Evolutionary conservation across 805 yeast species (phyloP), one percentile per base, ranked within the genome.

Genomic region (Cyberlindnera maritima): DNA sequence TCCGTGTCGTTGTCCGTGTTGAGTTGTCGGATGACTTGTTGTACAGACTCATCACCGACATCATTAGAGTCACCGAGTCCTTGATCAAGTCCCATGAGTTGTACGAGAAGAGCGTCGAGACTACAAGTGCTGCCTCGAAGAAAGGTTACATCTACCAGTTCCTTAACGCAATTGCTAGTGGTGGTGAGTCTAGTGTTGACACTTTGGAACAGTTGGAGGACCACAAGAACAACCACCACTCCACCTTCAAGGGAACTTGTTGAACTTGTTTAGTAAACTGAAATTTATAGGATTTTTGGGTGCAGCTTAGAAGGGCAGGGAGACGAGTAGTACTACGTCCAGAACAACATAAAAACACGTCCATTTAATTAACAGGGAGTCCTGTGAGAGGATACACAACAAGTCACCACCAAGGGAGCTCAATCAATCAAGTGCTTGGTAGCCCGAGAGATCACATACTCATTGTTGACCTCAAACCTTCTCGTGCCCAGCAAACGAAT

Each of bases 1-100:
- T 90, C 53, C 79, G 97, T 60, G 88, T 91, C 21, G 97, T 90
- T 13, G 89, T 88, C 44, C 78, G 95, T 59, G 77, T 76, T 55
- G 81, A 84, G 45, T 69, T 90, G 63, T 75, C 85, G 69, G 74
- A 63, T 26, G 80, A 75, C 49, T 68, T 87, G 52, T 65, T 86
- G 28, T 84, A 80, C 54, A 75, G 80, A 59, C 69, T 85, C 57
- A 77, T 85, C 80, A 72, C 70, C 49, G 90, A 81, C 58, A 75
- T 81, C 36, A 71, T 78, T 42, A 71, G 72, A 39, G 68, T 74
- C 33, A 70, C 76, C 28, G 82, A 83, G 60, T 64, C 77, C 25
- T 71, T 85, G 55, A 68, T 76, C 47, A 66, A 67, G 39, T 69
- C 86, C 3, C 69, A 72, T 35, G 73, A 72, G 33, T 23, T 54